Evolutionary conservation across 2,329 filamentous ascomycete species (phyloP).

Genomic region (Lasiodiplodia theobromae): DNA sequence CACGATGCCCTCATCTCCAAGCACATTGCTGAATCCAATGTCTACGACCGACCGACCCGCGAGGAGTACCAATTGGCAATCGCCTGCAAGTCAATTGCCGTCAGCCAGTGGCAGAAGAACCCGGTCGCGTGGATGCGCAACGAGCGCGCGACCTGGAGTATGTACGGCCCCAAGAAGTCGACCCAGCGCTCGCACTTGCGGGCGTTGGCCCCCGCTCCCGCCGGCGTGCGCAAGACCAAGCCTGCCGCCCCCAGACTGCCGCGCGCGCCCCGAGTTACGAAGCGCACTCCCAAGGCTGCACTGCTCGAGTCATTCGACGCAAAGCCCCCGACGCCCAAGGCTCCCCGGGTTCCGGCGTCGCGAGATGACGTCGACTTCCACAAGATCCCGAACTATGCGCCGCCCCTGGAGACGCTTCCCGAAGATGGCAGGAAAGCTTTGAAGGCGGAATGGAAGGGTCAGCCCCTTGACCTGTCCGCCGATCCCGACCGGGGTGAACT

Average conservation of each 20-base stretch:
- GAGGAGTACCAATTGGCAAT: slow-evolving; percentile 47
- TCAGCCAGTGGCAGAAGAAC: slow-evolving; percentile 52
- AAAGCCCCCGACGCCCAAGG: slow-evolving; percentile 47
- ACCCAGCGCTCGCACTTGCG: slow-evolving; percentile 49
- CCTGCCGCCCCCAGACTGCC: slow-evolving; percentile 42
- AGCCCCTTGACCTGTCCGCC: slow-evolving; percentile 74
- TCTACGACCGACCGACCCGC: slow-evolving; percentile 40
- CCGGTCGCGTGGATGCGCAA: slow-evolving; percentile 61
- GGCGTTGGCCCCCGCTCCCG: slow-evolving; percentile 48
- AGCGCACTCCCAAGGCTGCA: slow-evolving; percentile 43
- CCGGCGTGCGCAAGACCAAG: slow-evolving; percentile 43
- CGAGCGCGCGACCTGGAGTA: slow-evolving; percentile 58
- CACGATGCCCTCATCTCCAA: slow-evolving; percentile 38
- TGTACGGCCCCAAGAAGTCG: slow-evolving; percentile 43
- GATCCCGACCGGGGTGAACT: slow-evolving; percentile 75
- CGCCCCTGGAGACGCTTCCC: slow-evolving; percentile 70
- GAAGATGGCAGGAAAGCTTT: slow-evolving; percentile 67
- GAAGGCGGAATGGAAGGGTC: slow-evolving; percentile 88
- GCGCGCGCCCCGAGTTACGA: slow-evolving; percentile 44
- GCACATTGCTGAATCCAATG: slow-evolving; percentile 40
- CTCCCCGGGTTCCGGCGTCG: slow-evolving; percentile 72
- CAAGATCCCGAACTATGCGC: slow-evolving; percentile 74
- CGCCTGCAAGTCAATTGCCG: slow-evolving; percentile 44
- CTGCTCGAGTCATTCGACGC: slow-evolving; percentile 48
- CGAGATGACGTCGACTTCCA: slow-evolving; percentile 84